Conservation (phyloP, 768 basidiomycete genomes). For the Russula emetica region DNA sequence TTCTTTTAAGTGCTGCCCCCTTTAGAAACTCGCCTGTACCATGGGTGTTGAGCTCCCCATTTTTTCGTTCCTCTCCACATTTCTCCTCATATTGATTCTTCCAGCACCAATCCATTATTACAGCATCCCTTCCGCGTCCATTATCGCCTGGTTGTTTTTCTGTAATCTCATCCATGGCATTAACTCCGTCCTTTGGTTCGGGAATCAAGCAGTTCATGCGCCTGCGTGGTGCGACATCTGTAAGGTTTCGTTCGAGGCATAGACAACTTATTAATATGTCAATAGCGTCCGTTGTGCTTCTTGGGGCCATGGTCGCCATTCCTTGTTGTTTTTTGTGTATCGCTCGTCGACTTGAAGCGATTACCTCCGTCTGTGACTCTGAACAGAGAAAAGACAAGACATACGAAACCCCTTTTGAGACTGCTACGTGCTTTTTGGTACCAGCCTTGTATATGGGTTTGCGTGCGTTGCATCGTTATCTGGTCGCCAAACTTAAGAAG, state of each 20-base stretch:
- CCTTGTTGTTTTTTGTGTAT: slow-evolving; percentile 26
- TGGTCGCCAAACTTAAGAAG: neutral
- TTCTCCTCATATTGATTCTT: slow-evolving; percentile 20
- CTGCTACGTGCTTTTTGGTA: slow-evolving; percentile 16
- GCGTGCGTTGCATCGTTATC: slow-evolving; percentile 15
- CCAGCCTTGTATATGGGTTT: slow-evolving; percentile 26
- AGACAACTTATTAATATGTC: slow-evolving; percentile 1
- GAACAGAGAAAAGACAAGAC: neutral
- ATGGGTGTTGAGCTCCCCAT: slow-evolving; percentile 26
- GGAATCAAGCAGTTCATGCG: slow-evolving; percentile 29
- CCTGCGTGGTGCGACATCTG: slow-evolving; percentile 42
- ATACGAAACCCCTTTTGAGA: slow-evolving; percentile 11
- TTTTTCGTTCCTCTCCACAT: slow-evolving; percentile 23
- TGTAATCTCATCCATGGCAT: slow-evolving; percentile 32
- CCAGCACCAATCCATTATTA: slow-evolving; percentile 23
- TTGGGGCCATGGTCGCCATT: slow-evolving; percentile 27
- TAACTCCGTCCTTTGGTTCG: slow-evolving; percentile 37
- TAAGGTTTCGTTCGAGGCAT: slow-evolving; percentile 28
- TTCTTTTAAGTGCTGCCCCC: slow-evolving; percentile 13
- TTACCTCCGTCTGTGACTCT: slow-evolving; percentile 4
- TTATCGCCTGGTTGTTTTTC: slow-evolving; percentile 30
- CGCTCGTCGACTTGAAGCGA: slow-evolving; percentile 24
- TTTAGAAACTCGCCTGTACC: neutral
- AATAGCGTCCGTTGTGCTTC: slow-evolving; percentile 24
- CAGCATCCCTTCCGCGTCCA: slow-evolving; percentile 26